Evolutionary conservation across 306 rosid genomes (phyloP), one percentile per base, ranked within the genome.

Genomic region (Abrus pulchellus): DNA sequence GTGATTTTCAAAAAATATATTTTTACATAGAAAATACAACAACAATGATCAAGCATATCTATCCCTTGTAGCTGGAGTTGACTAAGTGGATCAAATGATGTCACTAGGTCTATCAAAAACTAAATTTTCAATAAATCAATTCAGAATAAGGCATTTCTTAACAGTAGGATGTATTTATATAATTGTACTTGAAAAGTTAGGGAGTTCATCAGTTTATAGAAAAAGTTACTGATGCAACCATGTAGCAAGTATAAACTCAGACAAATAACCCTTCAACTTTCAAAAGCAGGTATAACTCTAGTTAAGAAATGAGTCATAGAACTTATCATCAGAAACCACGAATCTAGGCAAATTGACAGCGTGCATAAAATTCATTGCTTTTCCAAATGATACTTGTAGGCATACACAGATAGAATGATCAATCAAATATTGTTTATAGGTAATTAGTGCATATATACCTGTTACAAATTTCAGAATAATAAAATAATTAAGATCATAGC

Each of bases 211-310:
- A 68, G 68, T 43, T 74, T 55, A 55, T n/a, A 20, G 5, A 36
- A 65, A 52, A 52, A 43, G 28, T 74, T 65, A 38, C 44, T 20
- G 9, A 36, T 36, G 40, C 68, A 71, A 7, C 68, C 84, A 65
- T 29, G 3, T 34, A 54, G 75, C 52, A 65, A 11, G 32, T n/a
- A 5, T 7, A 36, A 55, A 32, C 60, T 27, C 73, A 7, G 28
- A 47, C 3, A 52, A 72, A 50, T n/a, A 47, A 20, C 11, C 72
- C 53, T 69, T 62, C 34, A 73, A 72, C 62, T 73, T 63, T 71
- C 71, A 2, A 36, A 83, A 34, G 14, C 33, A 6, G 74, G 41
- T 9, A 66, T 20, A 30, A 41, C 3, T 14, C 1, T 11, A 54
- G 14, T 41, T 75, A 49, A 32, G 28, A 36, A 36, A 53, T 62